Evolutionary conservation across 257 asterid species (phyloP), one percentile per base, ranked within the genome.

Genomic region (Leonotis leonurus): DNA sequence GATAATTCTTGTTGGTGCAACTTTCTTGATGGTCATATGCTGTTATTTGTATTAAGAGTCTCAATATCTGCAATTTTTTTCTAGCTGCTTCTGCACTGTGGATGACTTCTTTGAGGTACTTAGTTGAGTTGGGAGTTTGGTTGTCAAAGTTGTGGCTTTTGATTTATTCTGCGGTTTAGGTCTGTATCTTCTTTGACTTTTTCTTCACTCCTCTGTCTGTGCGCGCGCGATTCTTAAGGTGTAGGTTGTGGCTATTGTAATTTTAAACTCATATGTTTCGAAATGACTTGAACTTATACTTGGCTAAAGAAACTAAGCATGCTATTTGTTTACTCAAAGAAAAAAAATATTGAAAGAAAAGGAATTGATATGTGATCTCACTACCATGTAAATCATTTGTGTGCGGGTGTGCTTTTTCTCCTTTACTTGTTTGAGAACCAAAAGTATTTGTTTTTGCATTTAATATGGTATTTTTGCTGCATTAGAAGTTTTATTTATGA

Each of bases 111-210:
- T 25, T 50, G 44, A 32, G 43, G 17, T 1, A 52, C 26, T 29
- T 56, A 57, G 35, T 39, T n/a, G n/a, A n/a, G 58, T 29, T 50
- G 32, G 65, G 27, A n/a, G n/a, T n/a, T n/a, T n/a, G n/a, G n/a
- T n/a, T n/a, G n/a, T n/a, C n/a, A n/a, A n/a, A n/a, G n/a, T n/a
- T n/a, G n/a, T n/a, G 25, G 29, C 57, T 50, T 54, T 55, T 36
- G 54, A 46, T 16, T 25, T 25, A 8, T 51, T 51, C 14, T 3
- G 8, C 18, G 56, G 10, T 52, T 30, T n/a, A n/a, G n/a, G n/a
- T n/a, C n/a, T n/a, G n/a, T n/a, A n/a, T 33, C 40, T 39, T 18
- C 43, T n/a, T 49, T 62, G 11, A 48, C 54, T 21, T 10, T 11
- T 11, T 21, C 7, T 3, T 8, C 14, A 10, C 21, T 48, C 30